Evolutionary conservation across 208 protist species (phyloP).

Genomic region (Crithidia acanthocephali): DNA sequence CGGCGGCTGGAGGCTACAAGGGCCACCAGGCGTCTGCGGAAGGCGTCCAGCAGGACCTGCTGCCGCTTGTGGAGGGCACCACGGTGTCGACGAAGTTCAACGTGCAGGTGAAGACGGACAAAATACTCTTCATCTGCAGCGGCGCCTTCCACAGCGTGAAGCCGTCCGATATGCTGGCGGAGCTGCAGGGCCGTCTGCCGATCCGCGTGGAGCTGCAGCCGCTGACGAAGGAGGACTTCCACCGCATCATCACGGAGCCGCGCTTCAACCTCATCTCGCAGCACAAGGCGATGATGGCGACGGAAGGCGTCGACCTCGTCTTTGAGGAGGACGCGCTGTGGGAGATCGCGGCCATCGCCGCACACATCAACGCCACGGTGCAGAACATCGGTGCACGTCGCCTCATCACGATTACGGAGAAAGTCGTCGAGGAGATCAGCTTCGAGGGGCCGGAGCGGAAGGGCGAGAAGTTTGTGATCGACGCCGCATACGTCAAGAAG

Average conservation of each 20-base stretch:
- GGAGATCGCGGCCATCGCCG: slow-evolving; percentile 96
- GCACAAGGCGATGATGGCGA: slow-evolving; percentile 95
- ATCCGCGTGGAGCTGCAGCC: slow-evolving; percentile 98
- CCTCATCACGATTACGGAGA: slow-evolving; percentile 97
- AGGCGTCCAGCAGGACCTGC: slow-evolving; percentile 98
- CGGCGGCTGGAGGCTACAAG: slow-evolving; percentile 84
- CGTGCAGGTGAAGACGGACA: slow-evolving; percentile 97
- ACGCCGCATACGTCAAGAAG: slow-evolving; percentile 91
- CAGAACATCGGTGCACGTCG: slow-evolving; percentile 98
- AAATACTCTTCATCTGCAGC: slow-evolving; percentile 98
- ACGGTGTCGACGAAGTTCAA: slow-evolving; percentile 97
- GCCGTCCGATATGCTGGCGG: slow-evolving; percentile 95
- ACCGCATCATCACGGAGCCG: slow-evolving; percentile 98
- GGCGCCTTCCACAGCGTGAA: slow-evolving; percentile 98
- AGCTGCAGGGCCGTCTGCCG: slow-evolving; percentile 97
- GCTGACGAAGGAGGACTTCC: slow-evolving; percentile 96
- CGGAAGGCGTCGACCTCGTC: slow-evolving; percentile 95
- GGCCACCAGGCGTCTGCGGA: slow-evolving; percentile 95
- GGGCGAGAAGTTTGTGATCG: slow-evolving; percentile 88
- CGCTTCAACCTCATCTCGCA: slow-evolving; percentile 97
- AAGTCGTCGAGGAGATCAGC: slow-evolving; percentile 97
- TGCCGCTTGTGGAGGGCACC: slow-evolving; percentile 98
- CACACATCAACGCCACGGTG: slow-evolving; percentile 96
- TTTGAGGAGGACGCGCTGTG: slow-evolving; percentile 95
- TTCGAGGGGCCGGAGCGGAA: slow-evolving; percentile 90